Evolutionary conservation across 257 asterid species (phyloP).

Genomic region (Scutellaria baicalensis): DNA sequence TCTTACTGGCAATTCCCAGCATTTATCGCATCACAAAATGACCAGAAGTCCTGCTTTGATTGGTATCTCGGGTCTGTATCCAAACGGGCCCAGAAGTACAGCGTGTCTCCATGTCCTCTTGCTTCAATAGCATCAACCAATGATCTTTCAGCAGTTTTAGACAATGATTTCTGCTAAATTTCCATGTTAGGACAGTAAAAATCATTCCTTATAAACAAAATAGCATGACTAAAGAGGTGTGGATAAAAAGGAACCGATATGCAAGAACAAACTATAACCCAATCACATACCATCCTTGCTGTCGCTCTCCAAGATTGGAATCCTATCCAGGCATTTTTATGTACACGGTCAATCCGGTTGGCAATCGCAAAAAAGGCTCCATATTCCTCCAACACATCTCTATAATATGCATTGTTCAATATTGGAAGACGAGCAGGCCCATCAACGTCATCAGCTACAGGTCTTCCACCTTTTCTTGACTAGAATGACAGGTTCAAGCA

Average conservation of each 20-base stretch:
- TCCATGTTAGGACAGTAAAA: constrained; percentile 1
- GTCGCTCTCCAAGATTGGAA: constrained; percentile 97
- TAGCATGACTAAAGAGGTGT: background rate
- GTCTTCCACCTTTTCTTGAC: constrained; percentile 77
- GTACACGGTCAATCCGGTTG: constrained; percentile 77
- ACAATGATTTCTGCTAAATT: constrained; percentile 56
- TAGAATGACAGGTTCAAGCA: constrained; percentile 21
- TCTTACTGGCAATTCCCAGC: constrained; percentile 91
- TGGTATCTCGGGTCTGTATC: constrained; percentile 58
- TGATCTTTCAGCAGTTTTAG: constrained; percentile 58
- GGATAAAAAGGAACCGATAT: background rate
- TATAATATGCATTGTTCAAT: constrained; percentile 52
- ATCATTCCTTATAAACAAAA: background rate
- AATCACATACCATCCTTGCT: constrained; percentile 53
- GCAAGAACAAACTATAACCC: background rate
- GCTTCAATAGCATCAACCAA: constrained; percentile 56
- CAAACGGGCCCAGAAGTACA: constrained; percentile 78
- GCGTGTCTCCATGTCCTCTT: constrained; percentile 60
- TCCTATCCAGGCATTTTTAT: constrained; percentile 97
- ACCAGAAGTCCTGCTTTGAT: constrained; percentile 67
- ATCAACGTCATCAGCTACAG: constrained; percentile 78
- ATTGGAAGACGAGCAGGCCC: constrained; percentile 79
- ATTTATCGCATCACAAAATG: constrained; percentile 80
- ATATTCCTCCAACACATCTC: constrained; percentile 71
- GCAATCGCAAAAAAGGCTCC: constrained; percentile 93